These are phyloP conservation scores for Colletotrichum sp. DNA, from an alignment of 2,329 filamentous ascomycete species.

Conservation along the genomic window DNA sequence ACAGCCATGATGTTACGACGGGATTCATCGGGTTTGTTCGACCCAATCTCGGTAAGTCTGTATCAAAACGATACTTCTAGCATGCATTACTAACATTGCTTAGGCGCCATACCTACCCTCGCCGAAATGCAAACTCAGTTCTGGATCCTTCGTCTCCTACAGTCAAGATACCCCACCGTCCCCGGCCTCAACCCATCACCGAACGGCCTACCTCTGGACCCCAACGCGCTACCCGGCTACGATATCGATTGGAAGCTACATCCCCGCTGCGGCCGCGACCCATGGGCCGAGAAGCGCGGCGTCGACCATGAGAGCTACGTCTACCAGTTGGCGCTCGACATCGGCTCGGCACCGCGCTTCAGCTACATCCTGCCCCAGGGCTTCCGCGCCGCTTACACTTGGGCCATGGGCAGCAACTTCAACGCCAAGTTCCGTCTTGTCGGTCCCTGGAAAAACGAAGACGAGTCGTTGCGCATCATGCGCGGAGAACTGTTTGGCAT, in stretches of 20 bases:
- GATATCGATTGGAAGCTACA: conserved; percentile 47
- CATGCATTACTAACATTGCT: not conserved
- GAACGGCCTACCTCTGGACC: not conserved
- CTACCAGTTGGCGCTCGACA: conserved; percentile 54
- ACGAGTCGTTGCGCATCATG: conserved; percentile 41
- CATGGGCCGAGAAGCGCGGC: conserved; percentile 39
- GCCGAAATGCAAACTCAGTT: conserved; percentile 55
- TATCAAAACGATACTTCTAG: fast-evolving
- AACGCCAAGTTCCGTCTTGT: conserved; percentile 53
- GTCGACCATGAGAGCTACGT: conserved; percentile 56
- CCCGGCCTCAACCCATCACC: not conserved
- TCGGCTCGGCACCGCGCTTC: conserved; percentile 45
- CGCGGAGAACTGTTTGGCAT: conserved; percentile 44
- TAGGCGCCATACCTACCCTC: conserved; percentile 49
- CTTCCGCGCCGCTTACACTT: conserved; percentile 36
- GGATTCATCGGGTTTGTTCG: conserved; percentile 54
- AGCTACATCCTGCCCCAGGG: conserved; percentile 35
- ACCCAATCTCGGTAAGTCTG: conserved; percentile 39
- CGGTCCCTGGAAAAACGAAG: conserved; percentile 45
- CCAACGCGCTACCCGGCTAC: conserved; percentile 33
- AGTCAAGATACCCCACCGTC: conserved; percentile 2
- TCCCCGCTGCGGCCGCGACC: conserved; percentile 33
- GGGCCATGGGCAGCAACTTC: conserved; percentile 55
- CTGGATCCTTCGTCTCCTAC: conserved; percentile 47
- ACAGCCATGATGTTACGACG: conserved; percentile 38